A percentile compares a stretch with the other conserved stretches of the same genome.
These are phyloP conservation scores for Inosperma sp. DNA, from an alignment of 768 basidiomycete genomes.

Conservation along the genomic window DNA sequence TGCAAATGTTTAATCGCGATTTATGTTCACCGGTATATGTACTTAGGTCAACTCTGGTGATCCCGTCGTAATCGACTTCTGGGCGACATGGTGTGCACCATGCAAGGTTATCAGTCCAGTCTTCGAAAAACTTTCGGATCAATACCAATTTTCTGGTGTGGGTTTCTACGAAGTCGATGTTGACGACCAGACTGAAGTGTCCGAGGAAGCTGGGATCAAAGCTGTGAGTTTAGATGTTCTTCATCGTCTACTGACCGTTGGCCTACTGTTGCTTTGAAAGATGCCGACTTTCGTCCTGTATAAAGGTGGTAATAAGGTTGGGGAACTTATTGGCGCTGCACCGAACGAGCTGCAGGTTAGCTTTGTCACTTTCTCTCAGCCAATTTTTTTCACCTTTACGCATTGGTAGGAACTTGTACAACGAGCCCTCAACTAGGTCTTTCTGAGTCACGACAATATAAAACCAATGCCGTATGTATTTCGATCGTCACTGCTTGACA, in stretches of 20 bases:
- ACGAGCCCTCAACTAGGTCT: too few relatives aligned
- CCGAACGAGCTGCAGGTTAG: constrained; percentile 39
- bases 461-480: too few relatives aligned
- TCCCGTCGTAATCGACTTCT: constrained; percentile 8
- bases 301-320: constrained; percentile 32
- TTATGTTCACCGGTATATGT: too few relatives aligned
- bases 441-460: too few relatives aligned
- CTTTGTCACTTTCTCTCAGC: too few relatives aligned
- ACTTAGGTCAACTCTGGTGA: too few relatives aligned
- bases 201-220: constrained; percentile 55
- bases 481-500: too few relatives aligned
- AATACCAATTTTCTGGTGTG: constrained; percentile 28
- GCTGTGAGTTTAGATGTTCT: constrained; percentile 42
- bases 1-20: too few relatives aligned
- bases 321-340: constrained; percentile 46
- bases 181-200: constrained; percentile 50
- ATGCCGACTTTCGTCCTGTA: constrained; percentile 43
- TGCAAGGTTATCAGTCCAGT: constrained; percentile 63
- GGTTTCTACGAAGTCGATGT: constrained; percentile 74
- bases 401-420: too few relatives aligned
- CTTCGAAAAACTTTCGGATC: constrained; percentile 50
- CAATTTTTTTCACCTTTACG: too few relatives aligned
- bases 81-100: constrained; percentile 28
- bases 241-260: neutral
- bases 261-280: constrained; percentile 18